Evolutionary conservation across 1,284 basidiomycete genomes (phyloP).

Genomic region (Microbotryum scabiosae): DNA sequence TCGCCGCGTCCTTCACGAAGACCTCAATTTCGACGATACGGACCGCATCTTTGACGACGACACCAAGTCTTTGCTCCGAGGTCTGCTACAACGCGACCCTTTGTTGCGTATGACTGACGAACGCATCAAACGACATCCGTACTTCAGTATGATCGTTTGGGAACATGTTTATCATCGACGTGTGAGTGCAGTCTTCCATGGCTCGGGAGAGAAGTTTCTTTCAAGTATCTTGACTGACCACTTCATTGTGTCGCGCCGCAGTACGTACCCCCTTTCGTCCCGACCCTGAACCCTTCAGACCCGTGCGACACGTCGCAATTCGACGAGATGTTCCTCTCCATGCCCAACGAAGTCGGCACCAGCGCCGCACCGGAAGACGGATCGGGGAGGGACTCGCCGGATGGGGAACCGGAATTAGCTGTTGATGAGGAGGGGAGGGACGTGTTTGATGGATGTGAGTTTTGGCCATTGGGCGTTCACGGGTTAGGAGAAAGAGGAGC

Average conservation of each 20-base stretch:
- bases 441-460: conserved; percentile 39
- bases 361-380: conserved; percentile 18
- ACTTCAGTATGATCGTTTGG: conserved; percentile 76
- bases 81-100: conserved; percentile 84
- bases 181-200: neutral
- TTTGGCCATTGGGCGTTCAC: no score
- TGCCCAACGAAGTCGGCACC: conserved; percentile 10
- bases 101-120: conserved; percentile 82
- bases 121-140: conserved; percentile 84
- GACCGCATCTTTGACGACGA: conserved; percentile 74
- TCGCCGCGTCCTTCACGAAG: conserved; percentile 76
- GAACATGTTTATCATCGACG: neutral
- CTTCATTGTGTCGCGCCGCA: conserved; percentile 62
- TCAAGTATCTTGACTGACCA: no score
- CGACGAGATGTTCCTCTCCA: conserved; percentile 77
- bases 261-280: conserved; percentile 95
- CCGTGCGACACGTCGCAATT: conserved; percentile 96
- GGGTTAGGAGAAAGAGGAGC: neutral
- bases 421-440: conserved; percentile 43
- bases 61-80: conserved; percentile 88
- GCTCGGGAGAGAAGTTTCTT: no score
- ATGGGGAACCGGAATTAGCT: conserved; percentile 45
- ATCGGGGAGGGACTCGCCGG: conserved; percentile 37
- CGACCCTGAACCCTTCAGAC: conserved; percentile 82
- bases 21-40: conserved; percentile 70